Percentiles rank a stretch among this genome's conserved stretches.
These are phyloP conservation scores for Linderniella brevidens DNA, from an alignment of 257 asterid species.

Conservation along the genomic window DNA sequence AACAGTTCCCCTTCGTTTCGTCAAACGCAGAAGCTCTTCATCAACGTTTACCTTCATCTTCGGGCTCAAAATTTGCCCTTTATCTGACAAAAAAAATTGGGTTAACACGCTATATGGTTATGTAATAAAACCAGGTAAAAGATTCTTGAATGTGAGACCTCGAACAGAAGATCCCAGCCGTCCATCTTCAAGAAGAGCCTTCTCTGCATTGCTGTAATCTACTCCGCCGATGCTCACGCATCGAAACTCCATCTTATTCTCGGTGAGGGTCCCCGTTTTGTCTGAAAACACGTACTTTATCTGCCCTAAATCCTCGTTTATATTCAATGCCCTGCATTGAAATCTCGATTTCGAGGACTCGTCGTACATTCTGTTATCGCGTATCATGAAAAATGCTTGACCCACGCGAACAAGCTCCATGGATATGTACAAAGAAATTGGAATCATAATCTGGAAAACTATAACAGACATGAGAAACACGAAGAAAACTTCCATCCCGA, in stretches of 20 bases:
- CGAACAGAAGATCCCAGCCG: conserved; percentile 55
- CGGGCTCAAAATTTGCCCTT: conserved; percentile 38
- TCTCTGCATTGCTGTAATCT: conserved; percentile 46
- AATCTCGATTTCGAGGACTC: conserved; percentile 63
- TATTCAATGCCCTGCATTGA: conserved; percentile 92
- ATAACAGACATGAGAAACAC: conserved; percentile 85
- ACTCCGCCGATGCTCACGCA: conserved; percentile 84
- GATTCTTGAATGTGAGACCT: conserved; percentile 45
- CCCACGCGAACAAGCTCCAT: conserved; percentile 99
- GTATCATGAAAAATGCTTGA: conserved; percentile 91
- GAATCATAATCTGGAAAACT: conserved; percentile 94
- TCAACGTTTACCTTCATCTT: conserved; percentile 49
- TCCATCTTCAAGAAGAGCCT: conserved; percentile 67
- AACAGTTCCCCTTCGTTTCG: conserved; percentile 21
- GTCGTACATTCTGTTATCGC: conserved; percentile 56
- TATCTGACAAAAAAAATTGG: conserved; percentile 31
- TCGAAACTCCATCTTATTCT: conserved; percentile 97
- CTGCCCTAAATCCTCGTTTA: conserved; percentile 98
- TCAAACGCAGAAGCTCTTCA: conserved; percentile 29
- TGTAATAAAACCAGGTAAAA: background rate
- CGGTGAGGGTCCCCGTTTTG: conserved; percentile 93
- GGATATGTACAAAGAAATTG: conserved; percentile 90
- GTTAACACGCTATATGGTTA: background rate
- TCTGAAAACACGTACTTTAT: conserved; percentile 91
- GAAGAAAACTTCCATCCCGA: conserved; percentile 81